phyloP scores from a whole-genome alignment of 2,329 filamentous ascomycete species.

The Penicillium sp. region DNA sequence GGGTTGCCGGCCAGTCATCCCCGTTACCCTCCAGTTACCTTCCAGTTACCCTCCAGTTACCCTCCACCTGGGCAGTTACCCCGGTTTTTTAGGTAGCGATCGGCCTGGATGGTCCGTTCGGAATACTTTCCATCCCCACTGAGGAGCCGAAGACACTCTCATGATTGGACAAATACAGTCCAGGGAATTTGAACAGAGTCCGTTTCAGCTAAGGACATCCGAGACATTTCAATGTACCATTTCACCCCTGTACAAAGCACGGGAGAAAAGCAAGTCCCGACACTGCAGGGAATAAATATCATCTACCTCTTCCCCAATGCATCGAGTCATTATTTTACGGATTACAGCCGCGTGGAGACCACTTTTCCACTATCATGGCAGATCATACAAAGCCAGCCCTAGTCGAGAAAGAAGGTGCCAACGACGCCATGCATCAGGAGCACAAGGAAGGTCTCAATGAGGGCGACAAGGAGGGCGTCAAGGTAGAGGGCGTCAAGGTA shows the following conservation, averaged over 20 bases:
- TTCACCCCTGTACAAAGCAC: background rate
- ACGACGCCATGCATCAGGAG: slow-evolving; percentile 1
- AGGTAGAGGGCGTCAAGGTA: slow-evolving; percentile 10
- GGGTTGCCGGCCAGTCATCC: background rate
- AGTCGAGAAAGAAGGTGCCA: background rate
- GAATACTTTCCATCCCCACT: background rate
- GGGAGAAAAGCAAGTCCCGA: background rate
- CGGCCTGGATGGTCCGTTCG: background rate
- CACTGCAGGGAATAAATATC: background rate
- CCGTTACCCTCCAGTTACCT: too few species aligned
- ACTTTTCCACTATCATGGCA: background rate
- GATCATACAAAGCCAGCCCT: background rate
- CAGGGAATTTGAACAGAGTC: background rate
- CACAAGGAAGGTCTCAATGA: slow-evolving; percentile 1
- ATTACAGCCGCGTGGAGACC: background rate
- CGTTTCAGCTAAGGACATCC: slow-evolving; percentile 1
- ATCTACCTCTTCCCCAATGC: background rate
- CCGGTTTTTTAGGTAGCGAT: background rate
- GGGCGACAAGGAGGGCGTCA: slow-evolving; percentile 3
- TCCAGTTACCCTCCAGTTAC: too few species aligned
- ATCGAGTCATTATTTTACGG: background rate
- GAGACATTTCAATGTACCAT: background rate
- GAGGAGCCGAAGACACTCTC: too few species aligned
- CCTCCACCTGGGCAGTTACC: background rate
- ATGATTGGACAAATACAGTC: background rate